These are phyloP conservation scores for Scheffersomyces parashehatae DNA, from an alignment of 1,139 yeast species.

Conservation along the genomic window DNA sequence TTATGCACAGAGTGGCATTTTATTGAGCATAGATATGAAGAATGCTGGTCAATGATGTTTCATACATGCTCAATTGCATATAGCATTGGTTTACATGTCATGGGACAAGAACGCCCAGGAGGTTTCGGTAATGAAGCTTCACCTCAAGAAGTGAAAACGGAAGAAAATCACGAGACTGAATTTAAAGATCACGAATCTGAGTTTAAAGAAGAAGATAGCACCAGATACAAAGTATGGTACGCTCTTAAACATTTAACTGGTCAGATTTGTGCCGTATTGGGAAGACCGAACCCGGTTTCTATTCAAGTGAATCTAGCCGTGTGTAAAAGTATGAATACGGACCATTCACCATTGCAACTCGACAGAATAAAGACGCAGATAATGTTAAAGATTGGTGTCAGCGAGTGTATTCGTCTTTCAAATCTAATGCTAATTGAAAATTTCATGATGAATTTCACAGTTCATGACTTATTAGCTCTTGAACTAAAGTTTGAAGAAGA, in stretches of 20 bases:
- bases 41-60: conserved; percentile 50
- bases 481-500: conserved; percentile 45
- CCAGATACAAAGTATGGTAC: conserved; percentile 50
- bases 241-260: conserved; percentile 50
- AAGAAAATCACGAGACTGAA: background rate
- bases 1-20: conserved; percentile 54
- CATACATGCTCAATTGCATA: conserved; percentile 52
- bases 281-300: conserved; percentile 58
- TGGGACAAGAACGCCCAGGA: conserved; percentile 21
- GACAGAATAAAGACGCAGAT: conserved; percentile 29
- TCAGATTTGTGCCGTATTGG: conserved; percentile 52
- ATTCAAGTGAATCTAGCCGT: conserved; percentile 46
- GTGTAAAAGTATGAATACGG: conserved; percentile 21
- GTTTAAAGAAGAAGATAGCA: conserved; percentile 15
- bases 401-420: conserved; percentile 51
- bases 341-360: conserved; percentile 19
- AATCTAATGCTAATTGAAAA: conserved; percentile 55
- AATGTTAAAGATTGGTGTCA: conserved; percentile 44
- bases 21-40: conserved; percentile 50
- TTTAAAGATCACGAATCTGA: conserved; percentile 2
- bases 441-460: conserved; percentile 47
- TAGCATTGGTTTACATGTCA: conserved; percentile 53
- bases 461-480: conserved; percentile 39
- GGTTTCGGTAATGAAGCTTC: no score
- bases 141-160: background rate